Evolutionary conservation across 805 yeast genomes (phyloP).

Genomic region (Sungouiozyma ichnusensis): DNA sequence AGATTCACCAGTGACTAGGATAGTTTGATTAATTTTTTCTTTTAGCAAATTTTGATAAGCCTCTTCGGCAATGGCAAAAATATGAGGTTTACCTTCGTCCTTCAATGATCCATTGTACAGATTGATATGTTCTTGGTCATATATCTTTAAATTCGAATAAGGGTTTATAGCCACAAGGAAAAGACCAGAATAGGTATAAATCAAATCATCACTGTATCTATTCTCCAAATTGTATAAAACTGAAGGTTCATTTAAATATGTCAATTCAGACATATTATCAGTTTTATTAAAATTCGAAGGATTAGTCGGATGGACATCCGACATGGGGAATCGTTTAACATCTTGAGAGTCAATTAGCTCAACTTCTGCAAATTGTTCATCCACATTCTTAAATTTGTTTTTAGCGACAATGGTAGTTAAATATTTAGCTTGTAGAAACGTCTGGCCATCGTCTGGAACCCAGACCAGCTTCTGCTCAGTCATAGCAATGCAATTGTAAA

Average conservation of each 20-base stretch:
- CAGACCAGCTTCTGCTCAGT: conserved; percentile 13
- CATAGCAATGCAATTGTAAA: no score
- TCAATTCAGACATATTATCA: conserved; percentile 90
- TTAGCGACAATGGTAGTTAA: conserved; percentile 13
- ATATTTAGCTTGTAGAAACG: conserved; percentile 22
- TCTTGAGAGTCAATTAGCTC: conserved; percentile 9
- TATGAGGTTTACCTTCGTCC: conserved; percentile 65
- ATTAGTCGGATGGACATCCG: conserved; percentile 46
- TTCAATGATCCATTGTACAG: conserved; percentile 41
- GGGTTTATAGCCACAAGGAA: conserved; percentile 95
- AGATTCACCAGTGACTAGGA: conserved; percentile 95
- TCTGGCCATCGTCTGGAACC: conserved; percentile 24
- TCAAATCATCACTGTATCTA: conserved; percentile 67
- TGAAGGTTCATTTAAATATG: conserved; percentile 89
- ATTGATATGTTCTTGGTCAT: conserved; percentile 47
- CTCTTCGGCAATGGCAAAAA: conserved; percentile 79
- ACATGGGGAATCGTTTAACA: conserved; percentile 13
- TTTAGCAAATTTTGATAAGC: conserved; percentile 68
- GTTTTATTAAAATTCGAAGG: conserved; percentile 87
- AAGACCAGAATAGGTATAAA: conserved; percentile 91
- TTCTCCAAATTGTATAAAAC: conserved; percentile 76
- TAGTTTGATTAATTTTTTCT: conserved; percentile 71
- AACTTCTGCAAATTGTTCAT: conserved; percentile 14
- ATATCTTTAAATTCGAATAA: conserved; percentile 63
- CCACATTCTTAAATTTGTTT: conserved; percentile 11